phyloP scores from a whole-genome alignment of 163 green algal genomes.

The Chlamydomonas reinhardtii region DNA sequence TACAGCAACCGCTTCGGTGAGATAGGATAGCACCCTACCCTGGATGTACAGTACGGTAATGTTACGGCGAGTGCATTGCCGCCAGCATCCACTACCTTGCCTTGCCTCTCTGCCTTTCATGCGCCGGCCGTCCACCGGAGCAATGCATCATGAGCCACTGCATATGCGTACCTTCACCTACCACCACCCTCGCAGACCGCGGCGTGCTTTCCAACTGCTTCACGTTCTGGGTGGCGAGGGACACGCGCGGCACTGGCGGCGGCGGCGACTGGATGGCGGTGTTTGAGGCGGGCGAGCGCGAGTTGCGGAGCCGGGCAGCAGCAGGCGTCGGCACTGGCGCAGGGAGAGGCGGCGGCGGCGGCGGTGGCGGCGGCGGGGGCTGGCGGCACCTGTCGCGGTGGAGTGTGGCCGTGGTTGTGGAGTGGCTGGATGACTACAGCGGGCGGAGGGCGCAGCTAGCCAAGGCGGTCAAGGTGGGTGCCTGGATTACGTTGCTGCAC shows the following conservation, averaged over 20 bases:
- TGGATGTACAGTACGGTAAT: no score
- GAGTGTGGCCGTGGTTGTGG: neutral
- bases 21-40: no score
- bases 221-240: constrained; percentile 65
- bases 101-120: no score
- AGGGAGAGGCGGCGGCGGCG: no score
- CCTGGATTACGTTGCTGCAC: no score
- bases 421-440: constrained; percentile 11
- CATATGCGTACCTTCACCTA: neutral
- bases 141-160: no score
- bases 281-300: constrained; percentile 62
- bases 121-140: no score
- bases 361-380: neutral
- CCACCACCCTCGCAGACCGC: constrained; percentile 47
- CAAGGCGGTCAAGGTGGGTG: neutral
- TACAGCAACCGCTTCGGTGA: constrained; percentile 84
- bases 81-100: no score
- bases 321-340: no score
- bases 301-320: constrained; percentile 21
- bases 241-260: neutral
- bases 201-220: constrained; percentile 64
- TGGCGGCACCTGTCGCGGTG: neutral
- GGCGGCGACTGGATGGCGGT: constrained; percentile 62
- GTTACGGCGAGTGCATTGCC: no score
- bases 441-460: neutral